Conservation (phyloP, 2,329 filamentous ascomycete species). For the Celoporthe dispersa region DNA sequence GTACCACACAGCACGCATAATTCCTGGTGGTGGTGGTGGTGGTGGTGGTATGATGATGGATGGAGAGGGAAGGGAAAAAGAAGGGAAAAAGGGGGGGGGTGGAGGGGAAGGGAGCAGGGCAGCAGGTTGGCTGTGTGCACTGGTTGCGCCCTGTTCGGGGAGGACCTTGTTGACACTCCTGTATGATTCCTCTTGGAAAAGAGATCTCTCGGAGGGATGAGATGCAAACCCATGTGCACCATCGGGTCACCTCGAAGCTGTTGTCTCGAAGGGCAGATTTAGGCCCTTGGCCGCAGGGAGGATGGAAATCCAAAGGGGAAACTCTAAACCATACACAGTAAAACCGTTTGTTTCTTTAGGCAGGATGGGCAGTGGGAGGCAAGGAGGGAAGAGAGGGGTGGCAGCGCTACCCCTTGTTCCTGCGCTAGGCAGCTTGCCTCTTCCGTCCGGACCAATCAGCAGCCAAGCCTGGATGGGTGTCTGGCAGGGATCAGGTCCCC, state of each 20-base stretch:
- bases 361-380: neutral
- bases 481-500: slow-evolving; percentile 1
- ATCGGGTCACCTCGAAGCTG: neutral
- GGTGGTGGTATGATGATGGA: neutral
- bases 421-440: slow-evolving; percentile 10
- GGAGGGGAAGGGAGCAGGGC: neutral
- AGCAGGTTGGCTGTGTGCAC: neutral
- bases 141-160: neutral
- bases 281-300: neutral
- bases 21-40: neutral
- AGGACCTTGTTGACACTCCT: neutral
- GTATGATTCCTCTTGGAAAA: neutral
- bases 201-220: neutral
- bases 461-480: neutral
- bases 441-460: slow-evolving; percentile 7
- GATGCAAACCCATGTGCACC: neutral
- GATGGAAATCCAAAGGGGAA: neutral
- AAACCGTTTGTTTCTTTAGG: neutral
- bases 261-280: neutral
- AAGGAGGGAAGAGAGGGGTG: neutral
- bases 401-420: slow-evolving; percentile 18
- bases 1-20: neutral
- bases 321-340: neutral
- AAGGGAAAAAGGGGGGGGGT: neutral
- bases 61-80: neutral